phyloP scores from a whole-genome alignment of 345 rosid species.

The Viola odorata region DNA sequence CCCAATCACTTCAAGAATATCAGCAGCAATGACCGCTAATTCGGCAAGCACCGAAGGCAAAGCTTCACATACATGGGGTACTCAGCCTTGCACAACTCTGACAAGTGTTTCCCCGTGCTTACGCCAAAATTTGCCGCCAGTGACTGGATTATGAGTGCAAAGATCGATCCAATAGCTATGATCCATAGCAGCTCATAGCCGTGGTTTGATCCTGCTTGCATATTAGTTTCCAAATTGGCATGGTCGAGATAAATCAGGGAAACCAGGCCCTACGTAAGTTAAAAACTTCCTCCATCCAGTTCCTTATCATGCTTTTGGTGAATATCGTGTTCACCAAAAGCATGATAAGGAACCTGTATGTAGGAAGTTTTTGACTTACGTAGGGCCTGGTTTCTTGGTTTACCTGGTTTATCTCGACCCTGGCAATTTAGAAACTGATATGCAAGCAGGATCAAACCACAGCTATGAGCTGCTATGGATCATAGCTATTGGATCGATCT shows the following conservation, averaged over 20 bases:
- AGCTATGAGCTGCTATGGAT: slow-evolving; percentile 32
- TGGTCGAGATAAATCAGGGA: slow-evolving; percentile 31
- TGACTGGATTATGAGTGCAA: slow-evolving; percentile 30
- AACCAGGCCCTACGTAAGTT: slow-evolving; percentile 26
- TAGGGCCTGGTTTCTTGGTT: slow-evolving; percentile 33
- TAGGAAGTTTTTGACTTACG: slow-evolving; percentile 21
- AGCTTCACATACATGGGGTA: slow-evolving; percentile 13
- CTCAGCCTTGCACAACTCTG: slow-evolving; percentile 21
- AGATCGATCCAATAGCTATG: slow-evolving; percentile 16
- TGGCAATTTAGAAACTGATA: slow-evolving; percentile 31
- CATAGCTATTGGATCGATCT: slow-evolving; percentile 16
- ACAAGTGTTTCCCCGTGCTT: slow-evolving; percentile 14
- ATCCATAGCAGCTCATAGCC: slow-evolving; percentile 32
- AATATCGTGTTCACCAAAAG: too few species aligned
- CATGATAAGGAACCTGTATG: slow-evolving; percentile 27
- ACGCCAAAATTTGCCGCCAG: slow-evolving; percentile 34
- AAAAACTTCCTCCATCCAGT: slow-evolving; percentile 28
- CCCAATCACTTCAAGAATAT: slow-evolving; percentile 30
- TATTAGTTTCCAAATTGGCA: slow-evolving; percentile 30
- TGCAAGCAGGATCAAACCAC: slow-evolving; percentile 30
- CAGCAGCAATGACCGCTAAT: slow-evolving; percentile 24
- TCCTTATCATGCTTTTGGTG: too few species aligned
- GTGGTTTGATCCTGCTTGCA: slow-evolving; percentile 30
- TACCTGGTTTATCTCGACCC: slow-evolving; percentile 33
- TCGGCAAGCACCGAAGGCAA: slow-evolving; percentile 23